Evolutionary conservation across 257 asterid species (phyloP), one percentile per base, ranked within the genome.

Genomic region (Solanum ossicruentum): DNA sequence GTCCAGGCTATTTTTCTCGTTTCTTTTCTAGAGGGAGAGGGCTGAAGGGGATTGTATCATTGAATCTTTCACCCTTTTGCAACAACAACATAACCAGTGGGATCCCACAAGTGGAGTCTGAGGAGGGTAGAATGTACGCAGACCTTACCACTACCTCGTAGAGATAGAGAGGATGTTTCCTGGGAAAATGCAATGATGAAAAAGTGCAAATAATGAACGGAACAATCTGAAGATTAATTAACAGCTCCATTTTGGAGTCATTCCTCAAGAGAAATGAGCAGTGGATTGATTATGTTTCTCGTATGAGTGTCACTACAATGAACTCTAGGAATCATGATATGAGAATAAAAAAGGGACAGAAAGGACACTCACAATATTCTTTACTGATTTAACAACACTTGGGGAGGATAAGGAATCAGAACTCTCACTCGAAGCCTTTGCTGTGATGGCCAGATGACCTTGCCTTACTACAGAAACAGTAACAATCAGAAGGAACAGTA

Each of bases 391-490:
- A 82, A 91, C 87, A 36, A 92, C 80, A 80, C 86, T 88, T 23
- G 80, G 57, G 12, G 93, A 67, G 75, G 75, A 67, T 67, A 67
- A 67, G 13, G 49, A 67, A 41, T 41, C 79, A 70, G 79, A 70
- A 70, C 54, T 81, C 92, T 91, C 95, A 21, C 92, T 88, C 0
- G 95, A 88, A 55, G 99, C 98, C 91, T 93, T 95, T 58, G 92
- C 88, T 21, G 87, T 70, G 80, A 93, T 83, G n/a, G 88, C 63
- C 78, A 82, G 39, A 71, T 89, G 91, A 83, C 81, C 84, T 81
- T 67, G 89, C 73, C 91, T 90, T 85, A 70, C 98, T 94, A 87
- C 61, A 61, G 73, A 72, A 89, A 69, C 21, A 21, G 55, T 72
- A 28, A 65, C 16, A 83, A 45, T 28, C 81, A 81, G 83, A 39